Conservation (phyloP, 805 yeast genomes). For the Scheffersomyces spartinae region DNA sequence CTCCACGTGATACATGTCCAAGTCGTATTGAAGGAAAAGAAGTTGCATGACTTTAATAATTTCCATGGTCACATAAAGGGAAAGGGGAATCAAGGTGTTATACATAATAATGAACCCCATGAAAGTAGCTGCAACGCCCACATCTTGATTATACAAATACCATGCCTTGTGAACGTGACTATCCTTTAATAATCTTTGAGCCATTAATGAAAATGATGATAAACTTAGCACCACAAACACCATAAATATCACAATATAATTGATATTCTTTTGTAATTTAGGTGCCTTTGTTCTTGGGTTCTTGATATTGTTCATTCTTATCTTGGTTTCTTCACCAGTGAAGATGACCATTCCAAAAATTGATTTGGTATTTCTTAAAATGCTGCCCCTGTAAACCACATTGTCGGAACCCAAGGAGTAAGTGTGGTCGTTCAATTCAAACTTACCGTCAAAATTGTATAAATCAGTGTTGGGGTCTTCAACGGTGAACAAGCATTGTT, state of each 20-base stretch:
- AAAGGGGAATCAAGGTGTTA: constrained; percentile 89
- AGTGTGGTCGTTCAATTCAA: constrained; percentile 26
- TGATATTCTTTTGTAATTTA: constrained; percentile 72
- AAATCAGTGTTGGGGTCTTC: constrained; percentile 92
- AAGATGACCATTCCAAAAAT: constrained; percentile 75
- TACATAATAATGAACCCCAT: constrained; percentile 97
- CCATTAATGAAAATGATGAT: constrained; percentile 75
- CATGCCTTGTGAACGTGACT: constrained; percentile 37
- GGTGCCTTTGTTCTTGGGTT: constrained; percentile 92
- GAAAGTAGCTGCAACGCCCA: constrained; percentile 76
- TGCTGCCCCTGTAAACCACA: constrained; percentile 83
- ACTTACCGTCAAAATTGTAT: constrained; percentile 81
- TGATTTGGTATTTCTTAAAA: constrained; percentile 70
- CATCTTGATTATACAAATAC: constrained; percentile 67
- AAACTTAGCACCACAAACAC: constrained; percentile 66
- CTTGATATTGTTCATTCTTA: constrained; percentile 86
- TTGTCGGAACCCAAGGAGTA: constrained; percentile 69
- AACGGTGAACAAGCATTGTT: constrained; percentile 45
- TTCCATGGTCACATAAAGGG: constrained; percentile 93
- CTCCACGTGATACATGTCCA: constrained; percentile 84
- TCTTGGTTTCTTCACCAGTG: constrained; percentile 93
- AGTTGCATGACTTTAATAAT: constrained; percentile 85
- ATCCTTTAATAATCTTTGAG: constrained; percentile 44
- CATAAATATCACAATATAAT: constrained; percentile 78
- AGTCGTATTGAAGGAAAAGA: constrained; percentile 71